Evolutionary conservation across 306 rosid genomes (phyloP), one percentile per base, ranked within the genome.

Genomic region (Dicorynia guianensis): DNA sequence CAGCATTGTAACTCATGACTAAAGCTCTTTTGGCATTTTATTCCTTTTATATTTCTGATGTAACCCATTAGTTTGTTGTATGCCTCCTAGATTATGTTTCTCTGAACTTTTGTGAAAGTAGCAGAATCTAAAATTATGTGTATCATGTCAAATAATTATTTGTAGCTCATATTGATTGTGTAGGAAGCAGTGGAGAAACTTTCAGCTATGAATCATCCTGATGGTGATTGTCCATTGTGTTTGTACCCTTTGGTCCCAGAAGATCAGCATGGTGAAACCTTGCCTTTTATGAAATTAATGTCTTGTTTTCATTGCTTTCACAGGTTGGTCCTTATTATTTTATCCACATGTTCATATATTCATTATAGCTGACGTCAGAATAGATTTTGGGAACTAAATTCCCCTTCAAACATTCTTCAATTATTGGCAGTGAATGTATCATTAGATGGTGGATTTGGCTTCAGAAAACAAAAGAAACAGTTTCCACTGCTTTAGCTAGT

Each of bases 281-380:
- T 82, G 78, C 94, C 93, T 52, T 93, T 88, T 69, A 90, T 89
- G 96, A 93, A 93, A 85, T 79, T 93, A 73, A 88, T 90, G 98
- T 93, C 98, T 57, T 93, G 98, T 76, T 90, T 93, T 78, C 98
- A 93, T 76, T 93, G 98, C 78, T 90, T 90, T 75, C 96, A 90
- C 85, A 82, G 96, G 98, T 89, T 47, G 46, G 7, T 12, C 34
- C 63, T 52, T 35, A 11, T 65, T 50, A 53, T 7, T 34, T 25
- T 49, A 6, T 52, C 64, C 25, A 25, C 2, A 25, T 25, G 30
- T 25, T 3, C 8, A 8, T 14, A 19, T n/a, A 33, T 6, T n/a
- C 43, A 25, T n/a, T 38, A 5, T 36, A 40, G 14, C 20, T 71
- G 34, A 34, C 36, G 11, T 10, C 18, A 14, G 42, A 56, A 39